Conservation (phyloP, 495 filamentous ascomycete genomes). For the Penicillium paxilli region DNA sequence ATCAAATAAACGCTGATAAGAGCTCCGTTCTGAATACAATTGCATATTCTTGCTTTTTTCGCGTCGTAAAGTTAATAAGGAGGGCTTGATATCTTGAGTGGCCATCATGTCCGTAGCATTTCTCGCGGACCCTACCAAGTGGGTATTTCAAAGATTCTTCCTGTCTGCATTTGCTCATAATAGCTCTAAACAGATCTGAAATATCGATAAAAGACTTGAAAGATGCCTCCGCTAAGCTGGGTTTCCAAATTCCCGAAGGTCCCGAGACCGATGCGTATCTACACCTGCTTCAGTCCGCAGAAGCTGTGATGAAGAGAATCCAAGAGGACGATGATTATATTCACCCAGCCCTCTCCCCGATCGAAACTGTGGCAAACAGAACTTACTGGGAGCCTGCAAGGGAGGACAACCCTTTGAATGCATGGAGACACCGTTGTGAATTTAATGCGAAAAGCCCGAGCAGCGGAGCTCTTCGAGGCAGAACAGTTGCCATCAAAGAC, state of each 20-base stretch:
- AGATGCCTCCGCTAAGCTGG: slow-evolving; percentile 12
- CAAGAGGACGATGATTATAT: slow-evolving; percentile 27
- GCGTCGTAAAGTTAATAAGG: too few relatives aligned
- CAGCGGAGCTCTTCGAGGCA: slow-evolving; percentile 20
- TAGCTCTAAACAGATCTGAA: slow-evolving; percentile 10
- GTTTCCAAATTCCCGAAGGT: slow-evolving; percentile 14
- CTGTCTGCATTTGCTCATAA: neutral
- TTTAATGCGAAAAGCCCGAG: slow-evolving; percentile 16
- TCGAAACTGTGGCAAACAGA: slow-evolving; percentile 9
- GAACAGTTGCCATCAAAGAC: slow-evolving; percentile 37
- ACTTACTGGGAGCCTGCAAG: slow-evolving; percentile 21
- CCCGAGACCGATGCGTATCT: slow-evolving; percentile 25
- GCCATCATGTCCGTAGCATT: slow-evolving; percentile 20
- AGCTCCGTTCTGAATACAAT: too few relatives aligned
- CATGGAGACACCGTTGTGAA: slow-evolving; percentile 32
- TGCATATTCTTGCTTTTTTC: too few relatives aligned
- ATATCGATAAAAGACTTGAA: slow-evolving; percentile 11
- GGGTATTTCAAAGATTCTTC: neutral
- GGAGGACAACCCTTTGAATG: slow-evolving; percentile 37
- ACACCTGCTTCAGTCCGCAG: slow-evolving; percentile 26
- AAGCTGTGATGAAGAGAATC: slow-evolving; percentile 20
- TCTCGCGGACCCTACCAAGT: slow-evolving; percentile 17
- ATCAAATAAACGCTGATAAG: neutral
- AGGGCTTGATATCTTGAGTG: too few relatives aligned
- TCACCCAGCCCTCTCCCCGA: slow-evolving; percentile 21